These are phyloP conservation scores for Candida buenavistaensis DNA, from an alignment of 1,139 yeast species.

Conservation along the genomic window DNA sequence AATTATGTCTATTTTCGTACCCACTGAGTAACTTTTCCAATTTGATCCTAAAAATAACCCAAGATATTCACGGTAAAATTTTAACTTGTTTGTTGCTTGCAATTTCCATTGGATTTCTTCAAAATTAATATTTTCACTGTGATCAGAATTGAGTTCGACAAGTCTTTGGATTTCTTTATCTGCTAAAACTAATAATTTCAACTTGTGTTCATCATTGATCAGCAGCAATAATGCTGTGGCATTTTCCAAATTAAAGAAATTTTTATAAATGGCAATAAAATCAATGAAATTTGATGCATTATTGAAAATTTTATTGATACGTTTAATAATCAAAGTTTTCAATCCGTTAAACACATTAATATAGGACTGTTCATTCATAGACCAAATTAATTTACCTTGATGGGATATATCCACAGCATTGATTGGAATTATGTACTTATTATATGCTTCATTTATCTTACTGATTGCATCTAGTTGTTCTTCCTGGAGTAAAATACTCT, in stretches of 20 bases:
- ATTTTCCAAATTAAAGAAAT: slow-evolving; percentile 17
- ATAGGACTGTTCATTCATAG: slow-evolving; percentile 31
- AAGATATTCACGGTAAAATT: slow-evolving; percentile 22
- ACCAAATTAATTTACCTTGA: slow-evolving; percentile 36
- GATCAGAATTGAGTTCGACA: slow-evolving; percentile 8
- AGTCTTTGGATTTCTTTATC: slow-evolving; percentile 27
- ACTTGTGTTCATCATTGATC: slow-evolving; percentile 38
- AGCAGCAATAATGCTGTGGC: slow-evolving; percentile 22
- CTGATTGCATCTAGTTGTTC: slow-evolving; percentile 18
- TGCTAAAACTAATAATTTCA: slow-evolving; percentile 32
- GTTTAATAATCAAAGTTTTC: slow-evolving; percentile 21
- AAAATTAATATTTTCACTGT: not conserved
- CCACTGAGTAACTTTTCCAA: slow-evolving; percentile 77
- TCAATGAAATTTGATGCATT: slow-evolving; percentile 31
- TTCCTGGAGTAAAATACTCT: slow-evolving; percentile 21
- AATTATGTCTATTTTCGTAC: slow-evolving; percentile 59
- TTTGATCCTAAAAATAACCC: slow-evolving; percentile 56
- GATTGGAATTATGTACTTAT: slow-evolving; percentile 26
- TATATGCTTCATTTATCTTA: slow-evolving; percentile 32
- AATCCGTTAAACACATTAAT: slow-evolving; percentile 21
- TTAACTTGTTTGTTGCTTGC: slow-evolving; percentile 22
- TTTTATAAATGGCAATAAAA: slow-evolving; percentile 28
- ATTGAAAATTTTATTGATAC: slow-evolving; percentile 27
- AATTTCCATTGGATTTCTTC: slow-evolving; percentile 21
- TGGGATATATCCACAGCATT: slow-evolving; percentile 35